Evolutionary conservation across 2,329 filamentous ascomycete genomes (phyloP).

Genomic region (Colletotrichum godetiae): DNA sequence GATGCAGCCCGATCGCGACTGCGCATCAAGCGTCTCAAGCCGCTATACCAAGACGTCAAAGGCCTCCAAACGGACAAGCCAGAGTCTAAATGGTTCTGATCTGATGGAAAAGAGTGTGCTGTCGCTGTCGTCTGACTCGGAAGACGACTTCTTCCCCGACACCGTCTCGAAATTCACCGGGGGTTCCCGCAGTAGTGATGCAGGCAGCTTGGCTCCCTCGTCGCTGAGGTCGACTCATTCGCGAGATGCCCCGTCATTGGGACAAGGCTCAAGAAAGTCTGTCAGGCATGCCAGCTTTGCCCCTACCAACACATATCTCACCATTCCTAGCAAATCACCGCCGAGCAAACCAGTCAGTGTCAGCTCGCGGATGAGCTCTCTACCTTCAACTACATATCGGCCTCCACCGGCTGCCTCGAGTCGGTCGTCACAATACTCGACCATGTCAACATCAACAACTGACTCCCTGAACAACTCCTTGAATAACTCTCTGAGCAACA

Average conservation of each 20-base stretch:
- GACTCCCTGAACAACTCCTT: conserved; percentile 44
- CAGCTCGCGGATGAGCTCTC: conserved; percentile 44
- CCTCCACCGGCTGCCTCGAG: conserved; percentile 32
- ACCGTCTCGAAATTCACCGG: conserved; percentile 42
- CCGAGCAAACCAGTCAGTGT: conserved; percentile 37
- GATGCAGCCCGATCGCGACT: conserved; percentile 35
- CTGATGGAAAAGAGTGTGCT: conserved; percentile 66
- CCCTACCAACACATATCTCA: conserved; percentile 54
- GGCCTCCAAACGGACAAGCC: conserved; percentile 60
- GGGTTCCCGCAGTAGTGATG: conserved; percentile 27
- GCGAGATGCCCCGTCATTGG: conserved; percentile 40
- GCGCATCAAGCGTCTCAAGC: conserved; percentile 62
- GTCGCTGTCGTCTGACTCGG: conserved; percentile 68
- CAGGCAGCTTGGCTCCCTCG: conserved; percentile 21
- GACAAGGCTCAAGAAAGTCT: conserved; percentile 45
- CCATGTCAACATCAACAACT: conserved; percentile 48
- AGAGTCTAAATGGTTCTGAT: conserved; percentile 62
- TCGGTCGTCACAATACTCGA: conserved; percentile 50
- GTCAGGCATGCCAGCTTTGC: conserved; percentile 54
- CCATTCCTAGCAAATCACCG: conserved; percentile 48
- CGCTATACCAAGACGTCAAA: conserved; percentile 66
- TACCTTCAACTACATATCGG: conserved; percentile 36
- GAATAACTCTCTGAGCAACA: conserved; percentile 23
- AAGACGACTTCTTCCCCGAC: conserved; percentile 56
- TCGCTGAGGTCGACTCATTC: conserved; percentile 28